Conservation (phyloP, 2,329 filamentous ascomycete genomes). For the Paecilomyces fulvus region DNA sequence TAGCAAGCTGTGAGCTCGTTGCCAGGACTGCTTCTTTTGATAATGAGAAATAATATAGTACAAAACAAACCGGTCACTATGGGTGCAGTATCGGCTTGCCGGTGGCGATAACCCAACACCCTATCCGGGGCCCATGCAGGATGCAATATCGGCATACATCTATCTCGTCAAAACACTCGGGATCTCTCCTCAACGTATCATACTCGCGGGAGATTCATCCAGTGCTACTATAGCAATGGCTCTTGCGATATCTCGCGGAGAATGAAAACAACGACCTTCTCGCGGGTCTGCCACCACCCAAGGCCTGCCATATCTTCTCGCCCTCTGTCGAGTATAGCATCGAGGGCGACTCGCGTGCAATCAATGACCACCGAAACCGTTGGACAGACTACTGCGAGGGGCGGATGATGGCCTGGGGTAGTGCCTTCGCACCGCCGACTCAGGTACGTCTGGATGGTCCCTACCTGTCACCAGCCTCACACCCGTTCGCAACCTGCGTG, state of each 20-base stretch:
- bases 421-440: slow-evolving; percentile 7
- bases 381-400: slow-evolving; percentile 8
- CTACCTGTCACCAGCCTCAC: slow-evolving; percentile 9
- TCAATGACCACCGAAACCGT: slow-evolving; percentile 3
- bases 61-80: too few species aligned
- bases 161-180: slow-evolving; percentile 11
- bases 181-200: slow-evolving; percentile 13
- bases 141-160: slow-evolving; percentile 14
- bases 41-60: too few species aligned
- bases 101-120: slow-evolving; percentile 1
- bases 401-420: slow-evolving; percentile 11
- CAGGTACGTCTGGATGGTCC: slow-evolving; percentile 7
- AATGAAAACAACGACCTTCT: background rate
- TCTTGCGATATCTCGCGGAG: slow-evolving; percentile 10
- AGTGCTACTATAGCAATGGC: slow-evolving; percentile 12
- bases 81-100: slow-evolving; percentile 1
- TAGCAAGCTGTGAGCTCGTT: too few species aligned
- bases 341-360: slow-evolving; percentile 4
- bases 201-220: slow-evolving; percentile 14
- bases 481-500: slow-evolving; percentile 11
- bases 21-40: too few species aligned
- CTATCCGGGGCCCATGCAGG: slow-evolving; percentile 15
- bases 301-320: slow-evolving; percentile 10
- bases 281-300: slow-evolving; percentile 1
- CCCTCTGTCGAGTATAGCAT: slow-evolving; percentile 7